A percentile compares a stretch with the other conserved stretches of the same genome.
Conservation (phyloP, 2,329 filamentous ascomycete species). For the Diaporthe citrichinensis region DNA sequence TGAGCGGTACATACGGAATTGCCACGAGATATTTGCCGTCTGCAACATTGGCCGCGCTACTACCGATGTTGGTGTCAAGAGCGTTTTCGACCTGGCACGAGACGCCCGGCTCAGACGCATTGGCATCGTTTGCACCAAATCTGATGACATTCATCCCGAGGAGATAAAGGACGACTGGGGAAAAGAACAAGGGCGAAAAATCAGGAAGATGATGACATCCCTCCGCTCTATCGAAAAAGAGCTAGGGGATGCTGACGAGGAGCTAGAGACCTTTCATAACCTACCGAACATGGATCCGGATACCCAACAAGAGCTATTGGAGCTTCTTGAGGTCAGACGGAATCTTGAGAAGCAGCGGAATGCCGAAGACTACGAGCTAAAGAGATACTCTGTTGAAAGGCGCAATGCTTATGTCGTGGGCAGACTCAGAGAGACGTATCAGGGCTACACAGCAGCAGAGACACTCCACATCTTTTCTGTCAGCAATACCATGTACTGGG, state of each 20-base stretch:
- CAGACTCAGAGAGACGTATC: background rate
- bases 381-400: background rate
- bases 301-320: background rate
- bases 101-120: conserved; percentile 55
- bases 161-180: background rate
- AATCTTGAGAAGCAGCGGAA: background rate
- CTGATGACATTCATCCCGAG: conserved; percentile 49
- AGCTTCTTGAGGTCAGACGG: background rate
- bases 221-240: background rate
- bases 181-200: background rate
- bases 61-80: conserved; percentile 57
- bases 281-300: background rate
- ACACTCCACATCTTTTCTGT: background rate
- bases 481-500: background rate
- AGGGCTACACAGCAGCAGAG: background rate
- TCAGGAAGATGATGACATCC: background rate
- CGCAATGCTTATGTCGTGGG: background rate
- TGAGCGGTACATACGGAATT: conserved; percentile 59
- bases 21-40: conserved; percentile 63
- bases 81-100: conserved; percentile 57
- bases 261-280: background rate
- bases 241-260: background rate
- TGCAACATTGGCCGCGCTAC: conserved; percentile 57
- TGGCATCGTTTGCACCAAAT: conserved; percentile 59
- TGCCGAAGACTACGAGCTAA: background rate